phyloP scores from a whole-genome alignment of 1,139 yeast genomes.

The Pichia terricola region DNA sequence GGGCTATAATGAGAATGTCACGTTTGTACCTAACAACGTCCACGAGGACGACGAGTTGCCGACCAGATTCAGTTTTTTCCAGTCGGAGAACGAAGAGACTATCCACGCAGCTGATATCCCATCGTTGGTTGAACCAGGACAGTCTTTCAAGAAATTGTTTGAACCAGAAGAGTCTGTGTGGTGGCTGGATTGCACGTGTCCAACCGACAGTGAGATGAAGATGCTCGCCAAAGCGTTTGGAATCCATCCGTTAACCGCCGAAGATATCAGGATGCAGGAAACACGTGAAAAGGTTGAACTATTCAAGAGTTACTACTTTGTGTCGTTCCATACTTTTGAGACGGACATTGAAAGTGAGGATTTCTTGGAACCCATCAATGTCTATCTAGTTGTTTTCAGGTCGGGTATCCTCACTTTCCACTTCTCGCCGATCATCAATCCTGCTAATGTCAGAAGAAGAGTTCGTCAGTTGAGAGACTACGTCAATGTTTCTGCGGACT shows the following conservation, averaged over 20 bases:
- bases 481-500: constrained; percentile 79
- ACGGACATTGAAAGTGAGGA: constrained; percentile 70
- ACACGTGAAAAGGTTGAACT: constrained; percentile 79
- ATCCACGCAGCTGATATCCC: constrained; percentile 83
- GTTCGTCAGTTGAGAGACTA: constrained; percentile 85
- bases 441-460: constrained; percentile 84
- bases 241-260: constrained; percentile 79
- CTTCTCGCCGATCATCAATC: constrained; percentile 70
- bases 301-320: constrained; percentile 66
- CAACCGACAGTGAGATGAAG: constrained; percentile 29
- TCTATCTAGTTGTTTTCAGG: constrained; percentile 79
- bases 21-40: constrained; percentile 10
- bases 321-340: constrained; percentile 76
- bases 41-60: constrained; percentile 30
- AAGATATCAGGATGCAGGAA: constrained; percentile 78
- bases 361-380: constrained; percentile 77
- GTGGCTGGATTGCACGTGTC: constrained; percentile 59
- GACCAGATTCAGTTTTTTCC: constrained; percentile 76
- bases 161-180: constrained; percentile 51
- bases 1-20: constrained; percentile 2
- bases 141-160: constrained; percentile 58
- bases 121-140: constrained; percentile 55
- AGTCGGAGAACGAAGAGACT: constrained; percentile 75
- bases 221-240: constrained; percentile 47
- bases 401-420: constrained; percentile 82